Conservation (phyloP, 306 rosid genomes). For the Fragaria ananassa region DNA sequence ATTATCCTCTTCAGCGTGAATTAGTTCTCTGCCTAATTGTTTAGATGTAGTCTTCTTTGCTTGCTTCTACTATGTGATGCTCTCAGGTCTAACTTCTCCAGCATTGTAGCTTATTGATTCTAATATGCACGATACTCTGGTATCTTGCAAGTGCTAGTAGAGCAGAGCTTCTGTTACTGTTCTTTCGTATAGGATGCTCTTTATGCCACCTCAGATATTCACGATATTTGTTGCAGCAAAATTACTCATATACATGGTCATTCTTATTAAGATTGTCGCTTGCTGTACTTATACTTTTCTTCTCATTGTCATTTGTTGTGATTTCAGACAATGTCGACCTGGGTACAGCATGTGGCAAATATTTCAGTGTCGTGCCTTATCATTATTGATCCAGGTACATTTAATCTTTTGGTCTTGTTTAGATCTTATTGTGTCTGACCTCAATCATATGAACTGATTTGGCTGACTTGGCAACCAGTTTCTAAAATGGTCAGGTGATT, state of each 20-base stretch:
- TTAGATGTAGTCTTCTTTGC: neutral
- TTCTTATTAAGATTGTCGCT: too few relatives aligned
- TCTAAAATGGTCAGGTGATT: conserved; percentile 35
- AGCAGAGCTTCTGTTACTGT: neutral
- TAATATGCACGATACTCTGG: neutral
- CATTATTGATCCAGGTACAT: conserved; percentile 40
- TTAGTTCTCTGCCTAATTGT: neutral
- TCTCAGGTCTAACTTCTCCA: neutral
- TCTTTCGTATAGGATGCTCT: too few relatives aligned
- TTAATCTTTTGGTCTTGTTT: neutral
- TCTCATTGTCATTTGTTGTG: neutral
- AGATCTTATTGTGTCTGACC: too few relatives aligned
- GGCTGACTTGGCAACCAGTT: neutral
- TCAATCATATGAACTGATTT: neutral
- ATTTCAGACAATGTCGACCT: conserved; percentile 45
- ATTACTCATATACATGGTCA: neutral
- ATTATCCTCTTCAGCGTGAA: too few relatives aligned
- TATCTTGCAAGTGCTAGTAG: neutral
- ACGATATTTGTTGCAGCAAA: neutral
- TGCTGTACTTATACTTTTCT: neutral
- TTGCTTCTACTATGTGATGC: neutral
- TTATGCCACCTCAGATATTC: too few relatives aligned
- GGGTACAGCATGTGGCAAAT: conserved; percentile 52
- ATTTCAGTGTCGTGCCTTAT: conserved; percentile 49
- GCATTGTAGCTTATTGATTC: neutral